Conservation (phyloP, 2,329 filamentous ascomycete genomes). For the Metarhizium humberi region DNA sequence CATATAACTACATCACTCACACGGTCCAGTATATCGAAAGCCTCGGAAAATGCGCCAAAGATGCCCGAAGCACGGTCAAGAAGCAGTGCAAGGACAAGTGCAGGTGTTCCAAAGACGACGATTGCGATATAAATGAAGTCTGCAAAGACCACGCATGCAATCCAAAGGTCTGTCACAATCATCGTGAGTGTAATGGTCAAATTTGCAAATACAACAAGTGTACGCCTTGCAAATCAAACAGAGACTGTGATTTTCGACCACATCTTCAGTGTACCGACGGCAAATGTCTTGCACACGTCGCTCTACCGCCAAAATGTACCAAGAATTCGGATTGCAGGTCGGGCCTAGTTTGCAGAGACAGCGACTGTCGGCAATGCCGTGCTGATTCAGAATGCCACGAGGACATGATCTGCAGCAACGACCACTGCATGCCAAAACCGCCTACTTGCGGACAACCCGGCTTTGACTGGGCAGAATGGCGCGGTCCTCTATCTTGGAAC, state of each 20-base stretch:
- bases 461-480: conserved; percentile 9
- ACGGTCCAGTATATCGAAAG: conserved; percentile 2
- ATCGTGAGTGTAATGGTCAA: conserved; percentile 6
- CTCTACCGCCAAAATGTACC: conserved; percentile 5
- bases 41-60: conserved; percentile 7
- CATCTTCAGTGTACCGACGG: conserved; percentile 5
- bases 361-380: conserved; percentile 7
- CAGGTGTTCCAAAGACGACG: conserved; percentile 1
- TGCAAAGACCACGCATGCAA: conserved; percentile 5
- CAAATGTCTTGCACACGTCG: conserved; percentile 3
- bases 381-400: conserved; percentile 3
- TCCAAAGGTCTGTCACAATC: conserved; percentile 3
- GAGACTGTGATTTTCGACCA: conserved; percentile 2
- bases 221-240: conserved; percentile 2
- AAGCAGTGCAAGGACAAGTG: conserved; percentile 6
- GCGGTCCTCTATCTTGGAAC: conserved; percentile 5
- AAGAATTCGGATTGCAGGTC: conserved; percentile 8
- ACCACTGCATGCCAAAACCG: conserved; percentile 6
- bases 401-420: conserved; percentile 4
- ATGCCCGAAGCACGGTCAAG: background rate
- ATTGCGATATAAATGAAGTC: conserved; percentile 3
- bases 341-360: conserved; percentile 6
- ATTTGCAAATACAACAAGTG: conserved; percentile 5
- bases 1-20: background rate
- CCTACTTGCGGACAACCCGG: conserved; percentile 8